Evolutionary conservation across 169 alveolate genomes (phyloP), one percentile per base, ranked within the genome.

Genomic region (Plasmodium vivax): DNA sequence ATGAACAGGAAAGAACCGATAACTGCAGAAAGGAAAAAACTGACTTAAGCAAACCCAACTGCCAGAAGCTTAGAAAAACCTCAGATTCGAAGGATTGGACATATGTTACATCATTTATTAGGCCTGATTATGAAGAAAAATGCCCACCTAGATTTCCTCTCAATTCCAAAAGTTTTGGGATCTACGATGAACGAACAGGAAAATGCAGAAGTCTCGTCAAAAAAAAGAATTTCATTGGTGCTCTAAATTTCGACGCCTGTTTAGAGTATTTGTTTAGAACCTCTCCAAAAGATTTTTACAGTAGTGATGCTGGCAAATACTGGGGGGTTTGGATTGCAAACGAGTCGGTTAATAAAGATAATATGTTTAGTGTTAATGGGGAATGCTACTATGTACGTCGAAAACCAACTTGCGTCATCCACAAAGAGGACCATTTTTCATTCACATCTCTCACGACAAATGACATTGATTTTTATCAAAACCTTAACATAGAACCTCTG

Each of bases 81-180:
- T 14, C 2, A 34, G 3, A 23, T 56, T 38, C 83, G 7, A 88
- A 88, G 82, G 90, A 88, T 73, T 88, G 94, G 94, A 88, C 94
- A 19, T 88, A 77, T 88, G 90, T 88, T 2, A 58, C 90, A 3
- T 88, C 94, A 58, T 88, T 88, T 62, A 80, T 88, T 43, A 88
- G 94, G 54, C 94, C 94, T 79, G 94, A 88, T 62, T 88, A 88
- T 88, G 94, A 88, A 88, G 84, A 79, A 68, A 88, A 88, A 80
- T 88, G 94, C 34, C 94, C 94, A n/a, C 90, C 94, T 23, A 41
- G 94, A 38, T 88, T 56, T 54, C 94, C 94, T 41, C 73, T 88
- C 19, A 88, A 88, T 38, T 58, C 73, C n/a, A 56, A 56, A 79
- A 58, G 62, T 79, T 88, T 88, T 88, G 94, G 94, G 16, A 88